phyloP scores from a whole-genome alignment of 441 rosid genomes.

The Macaranga tanarius region DNA sequence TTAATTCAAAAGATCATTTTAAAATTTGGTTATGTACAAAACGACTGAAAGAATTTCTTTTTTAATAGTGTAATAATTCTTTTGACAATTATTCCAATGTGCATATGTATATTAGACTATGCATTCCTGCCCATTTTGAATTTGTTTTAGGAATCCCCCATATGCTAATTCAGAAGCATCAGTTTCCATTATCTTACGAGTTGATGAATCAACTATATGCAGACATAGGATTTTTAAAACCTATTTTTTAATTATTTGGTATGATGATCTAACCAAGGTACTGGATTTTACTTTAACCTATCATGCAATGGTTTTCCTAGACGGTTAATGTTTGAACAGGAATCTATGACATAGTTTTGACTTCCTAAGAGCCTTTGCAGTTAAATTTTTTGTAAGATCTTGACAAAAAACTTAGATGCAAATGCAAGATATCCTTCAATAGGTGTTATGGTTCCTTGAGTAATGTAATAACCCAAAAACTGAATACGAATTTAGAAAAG shows the following conservation, averaged over 20 bases:
- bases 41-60: too few relatives aligned
- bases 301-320: not conserved
- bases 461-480: not conserved
- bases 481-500: not conserved
- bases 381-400: not conserved
- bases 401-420: not conserved
- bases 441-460: not conserved
- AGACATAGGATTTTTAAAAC: not conserved
- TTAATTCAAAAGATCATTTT: too few relatives aligned
- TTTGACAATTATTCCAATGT: not conserved
- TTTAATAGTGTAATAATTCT: not conserved
- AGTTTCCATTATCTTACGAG: not conserved
- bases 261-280: not conserved
- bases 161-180: not conserved
- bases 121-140: not conserved
- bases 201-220: not conserved
- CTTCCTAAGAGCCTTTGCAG: not conserved
- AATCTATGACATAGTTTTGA: slow-evolving; percentile 9
- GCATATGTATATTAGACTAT: not conserved
- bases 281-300: not conserved
- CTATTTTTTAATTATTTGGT: not conserved
- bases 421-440: not conserved
- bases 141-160: not conserved
- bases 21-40: too few relatives aligned
- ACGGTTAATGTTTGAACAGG: not conserved